Evolutionary conservation across 176 grass and related monocot genomes (phyloP), one percentile per base, ranked within the genome.

Genomic region (Elymus sibiricus): DNA sequence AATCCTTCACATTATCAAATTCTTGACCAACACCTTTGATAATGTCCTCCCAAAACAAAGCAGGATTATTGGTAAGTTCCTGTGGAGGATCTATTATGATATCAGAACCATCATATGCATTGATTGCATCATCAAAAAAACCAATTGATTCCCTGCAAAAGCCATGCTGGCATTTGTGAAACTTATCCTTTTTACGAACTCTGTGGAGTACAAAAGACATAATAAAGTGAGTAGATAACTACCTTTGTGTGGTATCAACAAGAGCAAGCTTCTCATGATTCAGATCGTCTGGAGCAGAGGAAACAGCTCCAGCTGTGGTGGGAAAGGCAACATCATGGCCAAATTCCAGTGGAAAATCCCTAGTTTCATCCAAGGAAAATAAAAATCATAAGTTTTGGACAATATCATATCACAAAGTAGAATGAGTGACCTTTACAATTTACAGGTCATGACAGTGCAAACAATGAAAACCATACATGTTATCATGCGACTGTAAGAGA

Each of bases 1-100:
- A 98, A 65, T 95, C 96, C 84, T 98, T 98, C 80, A 93, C 93
- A 76, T 95, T 98, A 86, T 95, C 93, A 89, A 98, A 98, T 81
- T 95, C 96, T 88, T 98, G 96, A 55, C 93, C 96, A 51, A 98
- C 96, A 79, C 96, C 96, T 63, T 89, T 95, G 72, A 95, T 95
- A 73, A 95, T 88, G 14, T 66, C 84, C 82, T 88, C 93, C 93
- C 93, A 95, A 70, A 82, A 83, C 35, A 87, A 70, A 64, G 83
- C 22, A 46, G 85, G 79, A 84, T 80, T 80, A 64, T 79, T 83
- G 34, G 78, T 76, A 83, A 83, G 74, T 46, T 60, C 89, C 28
- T 83, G 84, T 3, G 77, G 74, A 59, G 85, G 84, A 46, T 87
- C 89, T 90, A 69, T 59, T 26, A 81, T 87, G 46, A 90, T 87